Base-by-base conservation (phyloP, 352 stramenopile species). In the Pythium aquatile region DNA sequence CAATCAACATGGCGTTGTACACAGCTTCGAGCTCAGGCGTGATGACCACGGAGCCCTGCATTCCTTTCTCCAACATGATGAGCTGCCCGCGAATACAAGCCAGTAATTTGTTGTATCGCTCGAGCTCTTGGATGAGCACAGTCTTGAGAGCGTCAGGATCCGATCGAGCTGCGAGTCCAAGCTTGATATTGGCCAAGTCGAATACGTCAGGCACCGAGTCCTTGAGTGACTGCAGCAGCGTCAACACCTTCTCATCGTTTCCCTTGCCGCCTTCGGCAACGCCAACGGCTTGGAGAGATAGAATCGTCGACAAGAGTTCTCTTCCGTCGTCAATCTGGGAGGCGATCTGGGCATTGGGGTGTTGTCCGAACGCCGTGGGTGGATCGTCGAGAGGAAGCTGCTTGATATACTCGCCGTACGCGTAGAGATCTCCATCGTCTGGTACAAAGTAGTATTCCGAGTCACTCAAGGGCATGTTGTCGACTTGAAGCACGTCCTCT, bases 341-440 rank as follows among this genome's bases (percentile, higher is more conserved):
- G 6, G 89, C 84, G 63, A 99, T 99, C 65, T 99, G 94, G 3
- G 96, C 95, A 62, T 99, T 99, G 5, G 91, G 75, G 61, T 99
- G 96, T 66, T 99, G 96, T 0, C 96, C 96, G 73, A 99, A 99
- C 20, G 90, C 93, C 30, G 85, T 72, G 0, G 96, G 96, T 28
- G 90, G 88, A 48, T 98, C 96, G 20, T 89, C 86, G 24, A 97
- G 73, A 1, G 95, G 95, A 7, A 98, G 70, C 46, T 87, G 85
- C 10, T 79, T 78, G 69, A 98, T 97, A 62, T 97, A 97, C 29
- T 97, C 89, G 20, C 83, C 88, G 70, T 98, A 98, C 2, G 78
- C 67, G 42, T 65, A 58, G 5, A 98, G 55, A 28, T 98, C 90
- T 6, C 92, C 95, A 49, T 98, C 95, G 53, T 93, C 79, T 3